Conservation (phyloP, 177 flowering plant species). For the Vitis hybrid region DNA sequence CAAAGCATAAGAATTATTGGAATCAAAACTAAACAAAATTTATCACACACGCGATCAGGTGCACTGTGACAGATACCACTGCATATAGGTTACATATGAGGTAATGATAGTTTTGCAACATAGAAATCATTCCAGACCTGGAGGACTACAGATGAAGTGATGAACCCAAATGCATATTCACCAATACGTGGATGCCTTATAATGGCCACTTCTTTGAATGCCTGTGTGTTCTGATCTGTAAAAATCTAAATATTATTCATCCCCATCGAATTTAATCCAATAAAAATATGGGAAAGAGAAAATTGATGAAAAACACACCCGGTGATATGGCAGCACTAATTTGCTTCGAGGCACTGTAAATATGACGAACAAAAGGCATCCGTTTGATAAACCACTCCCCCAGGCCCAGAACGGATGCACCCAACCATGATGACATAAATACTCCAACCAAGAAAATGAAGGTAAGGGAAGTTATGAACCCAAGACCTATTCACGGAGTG, state of each 20-base stretch:
- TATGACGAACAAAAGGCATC: constrained; percentile 71
- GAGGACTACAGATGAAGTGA: constrained; percentile 56
- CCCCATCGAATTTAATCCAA: background rate
- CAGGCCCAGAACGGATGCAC: constrained; percentile 58
- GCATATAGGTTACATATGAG: background rate
- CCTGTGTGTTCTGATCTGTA: constrained; percentile 66
- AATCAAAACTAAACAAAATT: no score
- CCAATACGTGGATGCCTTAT: constrained; percentile 73
- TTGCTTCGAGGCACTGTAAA: constrained; percentile 72
- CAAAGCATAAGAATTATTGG: no score
- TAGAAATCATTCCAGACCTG: constrained; percentile 37
- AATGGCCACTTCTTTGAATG: constrained; percentile 71
- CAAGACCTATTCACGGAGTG: constrained; percentile 46
- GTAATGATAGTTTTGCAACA: background rate
- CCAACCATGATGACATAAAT: constrained; percentile 78
- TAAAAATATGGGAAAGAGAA: background rate
- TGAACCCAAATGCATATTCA: constrained; percentile 74
- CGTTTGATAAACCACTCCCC: constrained; percentile 79
- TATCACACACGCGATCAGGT: no score
- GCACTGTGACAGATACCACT: background rate
- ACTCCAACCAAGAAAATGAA: constrained; percentile 73
- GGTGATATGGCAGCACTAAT: constrained; percentile 74
- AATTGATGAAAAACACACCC: constrained; percentile 29
- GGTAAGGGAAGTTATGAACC: constrained; percentile 60
- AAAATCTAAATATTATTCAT: background rate